Percentiles rank a stretch among this genome's conserved stretches.
Evolutionary conservation across 345 rosid species (phyloP).

Genomic region (Aurinia saxatilis): DNA sequence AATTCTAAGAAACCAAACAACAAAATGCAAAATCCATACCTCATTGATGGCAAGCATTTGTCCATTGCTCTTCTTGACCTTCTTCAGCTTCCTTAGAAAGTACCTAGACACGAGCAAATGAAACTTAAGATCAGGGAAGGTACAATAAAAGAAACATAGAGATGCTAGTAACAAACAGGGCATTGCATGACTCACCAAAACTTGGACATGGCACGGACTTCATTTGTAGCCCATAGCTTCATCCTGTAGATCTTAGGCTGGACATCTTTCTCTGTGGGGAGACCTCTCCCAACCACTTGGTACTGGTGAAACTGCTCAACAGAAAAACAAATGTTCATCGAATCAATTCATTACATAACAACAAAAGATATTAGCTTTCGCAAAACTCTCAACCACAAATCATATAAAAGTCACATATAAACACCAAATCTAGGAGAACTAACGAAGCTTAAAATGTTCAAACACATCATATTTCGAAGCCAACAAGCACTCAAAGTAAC

Average conservation of each 20-base stretch:
- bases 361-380: neutral
- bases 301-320: slow-evolving; percentile 52
- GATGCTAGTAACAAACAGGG: neutral
- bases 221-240: slow-evolving; percentile 64
- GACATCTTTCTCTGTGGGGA: slow-evolving; percentile 44
- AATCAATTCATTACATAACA: neutral
- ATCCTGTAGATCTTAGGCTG: slow-evolving; percentile 58
- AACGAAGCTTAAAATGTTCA: neutral
- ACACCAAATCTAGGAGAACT: neutral
- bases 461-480: neutral
- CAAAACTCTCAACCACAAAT: neutral
- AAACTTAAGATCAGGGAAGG: neutral
- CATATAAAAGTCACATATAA: neutral
- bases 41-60: slow-evolving; percentile 52
- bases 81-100: slow-evolving; percentile 42
- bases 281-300: slow-evolving; percentile 61
- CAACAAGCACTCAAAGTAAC: neutral
- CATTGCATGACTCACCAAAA: slow-evolving; percentile 37
- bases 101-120: slow-evolving; percentile 24
- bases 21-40: slow-evolving; percentile 17
- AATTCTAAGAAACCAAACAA: neutral
- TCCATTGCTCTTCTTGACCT: slow-evolving; percentile 50
- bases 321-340: neutral
- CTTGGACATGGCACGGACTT: slow-evolving; percentile 56
- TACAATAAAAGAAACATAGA: neutral